Evolutionary conservation across 2,329 filamentous ascomycete species (phyloP).

Genomic region (Corinectria fuckeliana): DNA sequence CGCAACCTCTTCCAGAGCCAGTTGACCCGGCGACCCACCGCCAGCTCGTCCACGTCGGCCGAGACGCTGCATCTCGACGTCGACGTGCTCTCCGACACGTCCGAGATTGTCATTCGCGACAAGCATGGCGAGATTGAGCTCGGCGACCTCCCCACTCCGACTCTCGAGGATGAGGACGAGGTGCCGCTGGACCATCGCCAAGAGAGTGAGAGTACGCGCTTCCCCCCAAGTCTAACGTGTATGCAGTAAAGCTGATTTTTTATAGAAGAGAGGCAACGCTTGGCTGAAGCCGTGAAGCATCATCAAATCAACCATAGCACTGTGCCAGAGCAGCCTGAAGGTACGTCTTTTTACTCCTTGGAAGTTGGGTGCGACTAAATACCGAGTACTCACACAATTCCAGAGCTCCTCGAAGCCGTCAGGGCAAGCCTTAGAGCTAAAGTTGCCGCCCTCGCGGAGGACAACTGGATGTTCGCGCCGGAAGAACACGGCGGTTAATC

Average conservation of each 20-base stretch:
- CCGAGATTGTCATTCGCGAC: conserved; percentile 68
- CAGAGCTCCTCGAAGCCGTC: conserved; percentile 74
- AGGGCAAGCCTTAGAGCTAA: conserved; percentile 74
- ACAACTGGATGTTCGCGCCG: conserved; percentile 90
- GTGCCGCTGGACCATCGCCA: conserved; percentile 62
- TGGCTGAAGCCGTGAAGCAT: conserved; percentile 67
- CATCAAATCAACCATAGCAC: conserved; percentile 63
- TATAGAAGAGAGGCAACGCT: conserved; percentile 63
- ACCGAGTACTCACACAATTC: conserved; percentile 21
- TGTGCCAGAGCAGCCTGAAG: conserved; percentile 68
- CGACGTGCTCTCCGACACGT: conserved; percentile 52
- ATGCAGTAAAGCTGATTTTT: conserved; percentile 1
- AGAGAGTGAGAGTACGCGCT: conserved; percentile 60
- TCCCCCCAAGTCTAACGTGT: not conserved
- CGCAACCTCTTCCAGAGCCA: conserved; percentile 66
- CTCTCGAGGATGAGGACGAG: conserved; percentile 61
- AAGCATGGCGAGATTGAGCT: conserved; percentile 68
- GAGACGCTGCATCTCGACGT: conserved; percentile 58
- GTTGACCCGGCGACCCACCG: conserved; percentile 63
- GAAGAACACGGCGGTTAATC: conserved; percentile 58
- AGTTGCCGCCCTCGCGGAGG: conserved; percentile 76
- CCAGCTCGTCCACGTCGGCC: conserved; percentile 45
- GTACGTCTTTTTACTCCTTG: conserved; percentile 50
- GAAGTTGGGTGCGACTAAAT: not conserved
- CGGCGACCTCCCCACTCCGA: conserved; percentile 60